phyloP scores from a whole-genome alignment of 805 yeast genomes.

The Yamadazyma insecticola region DNA sequence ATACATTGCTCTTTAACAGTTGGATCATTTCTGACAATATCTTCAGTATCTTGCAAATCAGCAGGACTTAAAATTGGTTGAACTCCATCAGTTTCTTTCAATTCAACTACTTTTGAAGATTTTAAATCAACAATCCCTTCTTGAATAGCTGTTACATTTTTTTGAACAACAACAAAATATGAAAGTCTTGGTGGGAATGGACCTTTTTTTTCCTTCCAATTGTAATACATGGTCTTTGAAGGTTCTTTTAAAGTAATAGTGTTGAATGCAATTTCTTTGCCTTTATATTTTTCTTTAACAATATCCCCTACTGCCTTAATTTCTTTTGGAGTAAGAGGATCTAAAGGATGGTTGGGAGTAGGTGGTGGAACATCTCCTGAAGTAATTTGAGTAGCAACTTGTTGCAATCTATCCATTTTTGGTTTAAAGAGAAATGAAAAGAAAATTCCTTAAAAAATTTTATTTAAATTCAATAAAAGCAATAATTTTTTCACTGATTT shows the following conservation, averaged over 20 bases:
- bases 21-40: slow-evolving; percentile 64
- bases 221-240: slow-evolving; percentile 54
- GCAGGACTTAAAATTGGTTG: slow-evolving; percentile 74
- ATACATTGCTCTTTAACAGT: slow-evolving; percentile 68
- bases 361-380: slow-evolving; percentile 52
- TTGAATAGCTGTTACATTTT: slow-evolving; percentile 56
- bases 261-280: slow-evolving; percentile 51
- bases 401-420: slow-evolving; percentile 60
- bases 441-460: no score
- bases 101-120: slow-evolving; percentile 41
- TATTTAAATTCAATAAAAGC: no score
- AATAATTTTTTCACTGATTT: no score
- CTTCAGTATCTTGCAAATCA: slow-evolving; percentile 62
- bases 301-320: slow-evolving; percentile 53
- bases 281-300: slow-evolving; percentile 45
- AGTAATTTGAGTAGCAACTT: slow-evolving; percentile 58
- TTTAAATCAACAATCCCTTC: slow-evolving; percentile 67
- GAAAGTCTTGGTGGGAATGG: slow-evolving; percentile 67
- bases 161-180: slow-evolving; percentile 57
- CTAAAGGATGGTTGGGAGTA: slow-evolving; percentile 61
- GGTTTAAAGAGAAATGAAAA: no score
- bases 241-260: slow-evolving; percentile 72
- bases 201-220: slow-evolving; percentile 60
- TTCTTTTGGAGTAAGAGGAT: slow-evolving; percentile 64
- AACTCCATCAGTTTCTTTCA: slow-evolving; percentile 51